Base-by-base conservation (phyloP, 768 basidiomycete genomes). In the Asterophora parasitica region DNA sequence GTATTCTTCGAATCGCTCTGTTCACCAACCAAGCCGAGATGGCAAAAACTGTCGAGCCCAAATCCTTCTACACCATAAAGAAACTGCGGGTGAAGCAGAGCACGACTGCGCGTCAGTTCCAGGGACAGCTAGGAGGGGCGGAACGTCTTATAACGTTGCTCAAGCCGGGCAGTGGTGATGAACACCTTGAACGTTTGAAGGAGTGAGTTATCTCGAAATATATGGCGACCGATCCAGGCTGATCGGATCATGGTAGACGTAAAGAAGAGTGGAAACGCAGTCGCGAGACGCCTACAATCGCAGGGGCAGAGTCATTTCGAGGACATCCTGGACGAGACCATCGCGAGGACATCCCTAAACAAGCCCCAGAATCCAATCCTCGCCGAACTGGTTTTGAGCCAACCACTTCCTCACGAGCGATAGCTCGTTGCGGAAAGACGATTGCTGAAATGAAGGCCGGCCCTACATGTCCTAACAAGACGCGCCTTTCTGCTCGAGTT, bases 1-100 rank as follows among this genome's bases (percentile, higher is more conserved):
- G 67, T 17, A 67, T 83, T 19, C 57, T 83, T 46, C 79, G 75
- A 51, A 70, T 87, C 36, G 60, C 64, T 9, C 61, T 86, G 17
- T 66, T 66, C n/a, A 74, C 79, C 19, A 63, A 62, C 7, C 82
- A 85, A 56, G 60, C 56, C 11, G 63, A 65, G 33, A 65, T 63
- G 37, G 70, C 70, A 9, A 64, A 66, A 36, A 60, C 58, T 11
- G 57, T 82, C 10, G 48, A 53, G 30, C 51, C 58, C 12, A 79
- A 80, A 11, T 60, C 67, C 6, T 71, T 68, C 48, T 78, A 76
- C 52, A 56, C 61, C 8, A 72, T 88, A 37, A 66, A 67, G 33
- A 80, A 79, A 45, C 52, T 87, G 45, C 71, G 78, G 17, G 48
- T 85, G 49, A 74, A 67, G 54, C 56, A 62, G 27, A 70, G 60